These are phyloP conservation scores for Colletotrichum musae DNA, from an alignment of 2,329 filamentous ascomycete species.

Conservation along the genomic window DNA sequence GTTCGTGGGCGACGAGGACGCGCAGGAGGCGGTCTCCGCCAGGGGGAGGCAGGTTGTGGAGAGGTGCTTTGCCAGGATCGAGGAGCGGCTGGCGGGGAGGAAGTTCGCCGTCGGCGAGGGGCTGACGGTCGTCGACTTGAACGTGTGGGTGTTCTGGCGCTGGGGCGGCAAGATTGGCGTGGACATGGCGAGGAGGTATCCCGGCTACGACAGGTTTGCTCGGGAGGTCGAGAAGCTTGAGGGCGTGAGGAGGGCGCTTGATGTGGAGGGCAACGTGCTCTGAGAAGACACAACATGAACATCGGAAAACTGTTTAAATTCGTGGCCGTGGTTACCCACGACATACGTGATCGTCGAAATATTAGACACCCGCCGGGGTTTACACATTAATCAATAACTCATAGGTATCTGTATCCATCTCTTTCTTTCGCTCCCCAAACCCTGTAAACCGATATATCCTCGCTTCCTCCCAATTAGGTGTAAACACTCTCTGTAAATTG, in stretches of 20 bases:
- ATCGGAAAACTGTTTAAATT: neutral
- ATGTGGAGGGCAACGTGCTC: neutral
- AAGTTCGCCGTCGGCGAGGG: neutral
- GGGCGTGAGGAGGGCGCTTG: neutral
- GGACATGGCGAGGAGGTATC: neutral
- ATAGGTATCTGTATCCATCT: neutral
- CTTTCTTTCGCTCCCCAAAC: neutral
- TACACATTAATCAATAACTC: constrained; percentile 34
- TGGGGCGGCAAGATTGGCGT: neutral
- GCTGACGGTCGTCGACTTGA: neutral
- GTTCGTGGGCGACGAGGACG: constrained; percentile 44
- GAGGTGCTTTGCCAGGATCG: constrained; percentile 41
- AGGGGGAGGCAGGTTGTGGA: constrained; percentile 39
- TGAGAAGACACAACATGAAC: neutral
- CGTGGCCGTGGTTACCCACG: neutral
- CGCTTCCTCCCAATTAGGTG: constrained; percentile 61
- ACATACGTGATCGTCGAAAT: neutral
- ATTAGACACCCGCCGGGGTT: neutral
- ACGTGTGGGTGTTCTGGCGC: neutral
- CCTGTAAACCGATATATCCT: neutral
- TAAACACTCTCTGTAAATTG: constrained; percentile 89
- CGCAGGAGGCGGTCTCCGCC: constrained; percentile 37
- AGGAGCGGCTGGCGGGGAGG: constrained; percentile 7
- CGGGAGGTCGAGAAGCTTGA: neutral
- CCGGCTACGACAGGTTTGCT: neutral